Conservation (phyloP, 805 yeast species). For the Yarrowia sp. region DNA sequence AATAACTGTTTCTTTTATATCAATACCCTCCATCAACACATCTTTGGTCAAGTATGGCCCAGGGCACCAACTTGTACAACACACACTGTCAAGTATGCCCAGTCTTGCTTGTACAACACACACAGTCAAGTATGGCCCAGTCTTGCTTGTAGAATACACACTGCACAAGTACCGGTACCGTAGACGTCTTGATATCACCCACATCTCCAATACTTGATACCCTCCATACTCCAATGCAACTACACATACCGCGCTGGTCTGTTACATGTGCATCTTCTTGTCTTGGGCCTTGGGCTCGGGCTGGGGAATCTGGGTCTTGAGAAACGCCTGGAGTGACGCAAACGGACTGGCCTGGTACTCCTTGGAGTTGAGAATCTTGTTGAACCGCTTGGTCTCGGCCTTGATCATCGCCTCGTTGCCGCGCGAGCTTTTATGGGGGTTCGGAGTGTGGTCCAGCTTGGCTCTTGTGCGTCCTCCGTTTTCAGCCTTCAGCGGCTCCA, state of each 20-base stretch:
- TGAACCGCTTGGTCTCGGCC: slow-evolving; percentile 32
- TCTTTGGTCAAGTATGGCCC: no score
- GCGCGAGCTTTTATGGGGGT: slow-evolving; percentile 31
- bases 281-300: neutral
- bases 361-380: slow-evolving; percentile 29
- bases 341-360: slow-evolving; percentile 33
- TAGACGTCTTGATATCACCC: no score
- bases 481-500: slow-evolving; percentile 15
- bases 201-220: no score
- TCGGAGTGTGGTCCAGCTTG: slow-evolving; percentile 18
- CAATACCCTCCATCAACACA: no score
- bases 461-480: slow-evolving; percentile 1
- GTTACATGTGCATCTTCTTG: slow-evolving; percentile 7
- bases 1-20: no score
- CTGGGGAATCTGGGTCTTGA: slow-evolving; percentile 30
- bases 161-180: no score
- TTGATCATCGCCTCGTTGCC: slow-evolving; percentile 32
- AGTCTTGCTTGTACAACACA: no score
- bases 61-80: no score
- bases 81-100: no score
- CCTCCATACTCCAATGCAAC: neutral
- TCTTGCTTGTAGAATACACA: no score
- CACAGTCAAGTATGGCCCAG: no score
- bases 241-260: slow-evolving; percentile 10
- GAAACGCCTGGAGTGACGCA: slow-evolving; percentile 30